Conservation (phyloP, 116 monocot genomes). For the Papilionanthe hybrid region DNA sequence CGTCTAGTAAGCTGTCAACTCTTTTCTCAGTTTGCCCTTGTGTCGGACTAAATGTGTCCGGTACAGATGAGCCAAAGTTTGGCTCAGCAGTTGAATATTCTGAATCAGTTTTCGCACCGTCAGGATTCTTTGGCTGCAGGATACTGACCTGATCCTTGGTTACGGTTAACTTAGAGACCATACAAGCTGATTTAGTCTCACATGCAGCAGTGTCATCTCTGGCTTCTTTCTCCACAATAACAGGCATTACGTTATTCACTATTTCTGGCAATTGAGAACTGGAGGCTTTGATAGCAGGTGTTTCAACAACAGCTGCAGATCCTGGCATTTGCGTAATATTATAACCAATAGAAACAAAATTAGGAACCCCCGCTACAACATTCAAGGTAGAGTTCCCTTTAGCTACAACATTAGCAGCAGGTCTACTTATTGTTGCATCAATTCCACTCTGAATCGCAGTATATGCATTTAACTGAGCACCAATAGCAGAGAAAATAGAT, state of each 20-base stretch:
- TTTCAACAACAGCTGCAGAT: slow-evolving; percentile 13
- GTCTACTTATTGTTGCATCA: slow-evolving; percentile 16
- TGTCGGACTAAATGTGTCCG: neutral
- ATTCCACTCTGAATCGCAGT: slow-evolving; percentile 11
- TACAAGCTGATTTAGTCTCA: too few species aligned
- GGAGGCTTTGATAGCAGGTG: slow-evolving; percentile 1
- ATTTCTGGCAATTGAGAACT: slow-evolving; percentile 14
- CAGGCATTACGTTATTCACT: slow-evolving; percentile 3
- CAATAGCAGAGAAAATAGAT: slow-evolving; percentile 15
- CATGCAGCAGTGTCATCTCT: slow-evolving; percentile 4
- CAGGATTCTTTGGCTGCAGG: slow-evolving; percentile 6
- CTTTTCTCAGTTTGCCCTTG: slow-evolving; percentile 3
- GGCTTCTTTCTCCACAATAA: slow-evolving; percentile 4
- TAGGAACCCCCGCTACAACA: slow-evolving; percentile 6
- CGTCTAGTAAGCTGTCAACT: neutral
- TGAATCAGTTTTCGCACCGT: slow-evolving; percentile 13
- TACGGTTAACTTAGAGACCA: slow-evolving; percentile 3
- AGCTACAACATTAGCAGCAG: slow-evolving; percentile 7
- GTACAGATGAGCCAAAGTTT: slow-evolving; percentile 4
- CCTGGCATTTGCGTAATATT: slow-evolving; percentile 16
- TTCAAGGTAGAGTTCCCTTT: slow-evolving; percentile 15
- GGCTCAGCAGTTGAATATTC: slow-evolving; percentile 8
- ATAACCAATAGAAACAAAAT: neutral
- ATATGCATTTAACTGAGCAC: slow-evolving; percentile 18
- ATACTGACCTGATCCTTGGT: neutral